A percentile compares a stretch with the other conserved stretches of the same genome.
Evolutionary conservation across 2,329 filamentous ascomycete genomes (phyloP).

Genomic region (Purpureocillium lavendulum): DNA sequence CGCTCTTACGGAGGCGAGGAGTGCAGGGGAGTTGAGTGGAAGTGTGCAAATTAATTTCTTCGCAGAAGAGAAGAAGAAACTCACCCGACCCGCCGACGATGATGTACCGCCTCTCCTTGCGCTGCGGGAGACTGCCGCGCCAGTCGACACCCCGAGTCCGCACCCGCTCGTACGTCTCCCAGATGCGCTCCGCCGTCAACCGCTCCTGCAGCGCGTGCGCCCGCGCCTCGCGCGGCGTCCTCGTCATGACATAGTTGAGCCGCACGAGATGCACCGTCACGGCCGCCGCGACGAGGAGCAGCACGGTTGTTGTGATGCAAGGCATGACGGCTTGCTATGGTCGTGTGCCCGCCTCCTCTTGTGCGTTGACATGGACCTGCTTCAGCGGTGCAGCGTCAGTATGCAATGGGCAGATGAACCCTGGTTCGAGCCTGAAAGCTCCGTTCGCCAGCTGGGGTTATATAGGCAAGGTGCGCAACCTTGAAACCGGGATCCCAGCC

Average conservation of each 20-base stretch:
- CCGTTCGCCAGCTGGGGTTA: no score
- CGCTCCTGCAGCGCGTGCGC: conserved; percentile 19
- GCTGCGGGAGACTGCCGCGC: conserved; percentile 27
- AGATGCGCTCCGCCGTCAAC: conserved; percentile 27
- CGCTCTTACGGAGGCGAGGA: no score
- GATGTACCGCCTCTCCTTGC: conserved; percentile 32
- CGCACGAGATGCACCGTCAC: conserved; percentile 17
- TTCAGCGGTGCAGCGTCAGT: no score
- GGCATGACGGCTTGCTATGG: not conserved
- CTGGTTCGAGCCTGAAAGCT: no score
- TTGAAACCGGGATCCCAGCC: no score
- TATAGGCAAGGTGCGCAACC: no score
- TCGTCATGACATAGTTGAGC: conserved; percentile 26
- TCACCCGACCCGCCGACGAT: conserved; percentile 38
- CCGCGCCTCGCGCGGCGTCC: conserved; percentile 25
- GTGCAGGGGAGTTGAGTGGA: no score
- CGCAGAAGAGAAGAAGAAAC: conserved; percentile 9
- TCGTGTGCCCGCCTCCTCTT: no score
- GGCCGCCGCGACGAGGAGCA: conserved; percentile 8
- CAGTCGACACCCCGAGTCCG: conserved; percentile 29
- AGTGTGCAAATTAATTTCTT: no score
- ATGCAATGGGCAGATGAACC: no score
- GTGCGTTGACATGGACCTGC: no score
- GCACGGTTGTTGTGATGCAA: not conserved
- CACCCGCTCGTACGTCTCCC: conserved; percentile 23